phyloP scores from a whole-genome alignment of 306 rosid species.

The Malus sylvestris region DNA sequence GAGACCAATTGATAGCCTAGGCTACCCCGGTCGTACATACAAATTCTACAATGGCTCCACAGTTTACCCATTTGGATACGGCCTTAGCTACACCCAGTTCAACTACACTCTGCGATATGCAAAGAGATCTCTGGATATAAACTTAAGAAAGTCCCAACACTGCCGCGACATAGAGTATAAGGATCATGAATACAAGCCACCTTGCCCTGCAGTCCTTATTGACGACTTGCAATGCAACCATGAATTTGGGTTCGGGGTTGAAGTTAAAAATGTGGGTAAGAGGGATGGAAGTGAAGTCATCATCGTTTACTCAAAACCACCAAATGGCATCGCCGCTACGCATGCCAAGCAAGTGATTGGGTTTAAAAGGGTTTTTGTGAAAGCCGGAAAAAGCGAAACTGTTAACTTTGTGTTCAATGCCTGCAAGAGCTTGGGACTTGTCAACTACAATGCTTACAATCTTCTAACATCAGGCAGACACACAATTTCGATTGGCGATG shows the following conservation, averaged over 20 bases:
- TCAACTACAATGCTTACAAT: constrained; percentile 13
- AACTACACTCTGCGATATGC: constrained; percentile 9
- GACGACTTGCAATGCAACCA: constrained; percentile 16
- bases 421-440: constrained; percentile 20
- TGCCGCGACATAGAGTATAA: constrained; percentile 15
- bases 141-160: neutral
- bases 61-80: constrained; percentile 28
- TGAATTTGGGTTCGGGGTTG: neutral
- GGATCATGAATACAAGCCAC: neutral
- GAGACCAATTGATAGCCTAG: constrained; percentile 19
- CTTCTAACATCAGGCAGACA: constrained; percentile 23
- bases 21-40: constrained; percentile 33
- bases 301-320: constrained; percentile 24
- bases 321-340: constrained; percentile 3
- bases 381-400: neutral
- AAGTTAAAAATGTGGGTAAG: constrained; percentile 6
- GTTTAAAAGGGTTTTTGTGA: constrained; percentile 21
- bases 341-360: constrained; percentile 26
- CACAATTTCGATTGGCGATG: constrained; percentile 16
- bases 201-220: constrained; percentile 13
- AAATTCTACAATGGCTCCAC: constrained; percentile 28
- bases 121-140: neutral
- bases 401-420: constrained; percentile 14
- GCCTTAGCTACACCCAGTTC: constrained; percentile 29
- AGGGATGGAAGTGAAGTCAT: constrained; percentile 22